Conservation (phyloP, 2,329 filamentous ascomycete species). For the Verticillium dahliae region DNA sequence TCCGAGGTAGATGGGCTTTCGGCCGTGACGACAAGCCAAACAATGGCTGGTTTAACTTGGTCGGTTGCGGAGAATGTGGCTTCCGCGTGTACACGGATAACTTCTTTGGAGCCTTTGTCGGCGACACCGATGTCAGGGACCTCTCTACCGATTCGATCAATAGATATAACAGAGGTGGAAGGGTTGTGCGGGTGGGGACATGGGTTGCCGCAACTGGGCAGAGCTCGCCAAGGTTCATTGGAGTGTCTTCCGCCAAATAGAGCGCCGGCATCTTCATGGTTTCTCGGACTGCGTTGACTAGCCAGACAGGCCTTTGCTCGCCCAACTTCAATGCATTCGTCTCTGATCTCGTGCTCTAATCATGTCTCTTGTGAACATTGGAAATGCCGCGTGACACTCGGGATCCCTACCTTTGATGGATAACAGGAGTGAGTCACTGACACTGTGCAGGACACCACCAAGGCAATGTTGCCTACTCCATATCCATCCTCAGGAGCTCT, state of each 20-base stretch:
- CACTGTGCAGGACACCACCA: too few species aligned
- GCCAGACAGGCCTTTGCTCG: too few species aligned
- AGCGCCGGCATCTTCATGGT: neutral
- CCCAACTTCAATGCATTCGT: too few species aligned
- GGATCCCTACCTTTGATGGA: too few species aligned
- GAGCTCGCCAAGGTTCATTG: neutral
- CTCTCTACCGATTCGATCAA: neutral
- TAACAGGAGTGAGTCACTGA: too few species aligned
- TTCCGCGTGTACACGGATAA: neutral
- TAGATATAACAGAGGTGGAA: neutral
- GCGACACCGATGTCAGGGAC: neutral
- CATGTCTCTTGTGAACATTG: too few species aligned
- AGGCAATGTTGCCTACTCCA: too few species aligned
- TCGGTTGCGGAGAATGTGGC: neutral
- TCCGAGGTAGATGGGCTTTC: neutral
- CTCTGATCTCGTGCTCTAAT: too few species aligned
- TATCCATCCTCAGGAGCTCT: too few species aligned
- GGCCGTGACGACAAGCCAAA: neutral
- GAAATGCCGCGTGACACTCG: too few species aligned
- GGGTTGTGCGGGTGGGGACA: neutral
- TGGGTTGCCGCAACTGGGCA: neutral
- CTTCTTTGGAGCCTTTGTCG: neutral
- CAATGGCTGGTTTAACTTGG: neutral
- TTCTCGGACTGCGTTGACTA: too few species aligned
- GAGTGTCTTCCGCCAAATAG: neutral